Evolutionary conservation across 371 early-diverging fungal genomes (phyloP).

Genomic region (Thermomucor indicae-seudaticae): DNA sequence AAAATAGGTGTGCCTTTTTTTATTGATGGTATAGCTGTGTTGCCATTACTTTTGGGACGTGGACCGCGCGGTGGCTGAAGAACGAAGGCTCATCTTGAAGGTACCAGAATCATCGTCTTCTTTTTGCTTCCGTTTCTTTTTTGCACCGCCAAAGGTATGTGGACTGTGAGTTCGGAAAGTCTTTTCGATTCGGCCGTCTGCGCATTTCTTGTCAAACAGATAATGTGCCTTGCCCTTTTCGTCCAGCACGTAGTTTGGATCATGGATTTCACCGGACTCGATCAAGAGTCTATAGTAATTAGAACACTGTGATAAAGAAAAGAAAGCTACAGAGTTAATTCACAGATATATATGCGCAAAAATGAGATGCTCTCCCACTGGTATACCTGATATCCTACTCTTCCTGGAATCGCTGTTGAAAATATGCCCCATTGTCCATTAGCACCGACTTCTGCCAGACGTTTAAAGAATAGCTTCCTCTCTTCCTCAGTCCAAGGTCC

Average conservation of each 20-base stretch:
- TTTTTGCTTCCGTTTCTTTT: not conserved
- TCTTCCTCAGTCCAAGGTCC: constrained; percentile 86
- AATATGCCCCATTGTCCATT: constrained; percentile 95
- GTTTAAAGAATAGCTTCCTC: constrained; percentile 70
- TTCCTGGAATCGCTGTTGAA: constrained; percentile 88
- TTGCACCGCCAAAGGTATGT: constrained; percentile 9
- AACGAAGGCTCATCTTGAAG: constrained; percentile 4
- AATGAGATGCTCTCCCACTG: not conserved
- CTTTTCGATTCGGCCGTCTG: constrained; percentile 69
- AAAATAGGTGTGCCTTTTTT: not conserved
- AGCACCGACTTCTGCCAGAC: constrained; percentile 80
- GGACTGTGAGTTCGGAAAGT: constrained; percentile 70
- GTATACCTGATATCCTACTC: constrained; percentile 88
- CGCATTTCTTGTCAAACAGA: constrained; percentile 76
- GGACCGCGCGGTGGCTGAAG: not conserved
- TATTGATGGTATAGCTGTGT: not conserved
- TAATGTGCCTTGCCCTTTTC: constrained; percentile 84
- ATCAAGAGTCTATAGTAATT: constrained; percentile 87
- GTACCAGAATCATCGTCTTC: constrained; percentile 6
- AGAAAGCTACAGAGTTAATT: not conserved
- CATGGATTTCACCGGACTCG: constrained; percentile 74
- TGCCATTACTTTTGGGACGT: not conserved
- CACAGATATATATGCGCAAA: too few species aligned
- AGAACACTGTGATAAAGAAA: constrained; percentile 63
- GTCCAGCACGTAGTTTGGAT: constrained; percentile 85